Conservation (phyloP, 2,329 filamentous ascomycete species). For the Epichloe sp. region DNA sequence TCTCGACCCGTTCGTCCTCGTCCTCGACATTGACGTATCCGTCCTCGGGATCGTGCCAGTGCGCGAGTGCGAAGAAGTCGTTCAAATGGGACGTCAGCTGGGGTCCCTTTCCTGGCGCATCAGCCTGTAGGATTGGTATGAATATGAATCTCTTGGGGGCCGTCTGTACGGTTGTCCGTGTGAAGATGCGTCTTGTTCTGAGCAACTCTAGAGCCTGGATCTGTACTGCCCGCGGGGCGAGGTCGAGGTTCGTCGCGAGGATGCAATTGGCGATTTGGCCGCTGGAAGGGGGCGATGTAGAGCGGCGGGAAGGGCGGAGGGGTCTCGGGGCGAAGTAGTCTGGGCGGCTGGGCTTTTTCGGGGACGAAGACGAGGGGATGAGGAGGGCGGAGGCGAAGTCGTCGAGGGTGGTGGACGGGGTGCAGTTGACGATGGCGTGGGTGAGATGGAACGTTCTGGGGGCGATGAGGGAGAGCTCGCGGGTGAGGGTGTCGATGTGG, state of each 20-base stretch:
- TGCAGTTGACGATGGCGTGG: slow-evolving; percentile 59
- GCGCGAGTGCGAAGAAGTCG: slow-evolving; percentile 77
- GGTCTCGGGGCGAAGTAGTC: slow-evolving; percentile 17
- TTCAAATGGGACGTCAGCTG: slow-evolving; percentile 50
- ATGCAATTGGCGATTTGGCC: slow-evolving; percentile 64
- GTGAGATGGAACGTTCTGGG: slow-evolving; percentile 59
- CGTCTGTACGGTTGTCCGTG: slow-evolving; percentile 57
- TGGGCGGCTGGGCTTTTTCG: slow-evolving; percentile 13
- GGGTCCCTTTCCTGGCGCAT: slow-evolving; percentile 28
- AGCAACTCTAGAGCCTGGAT: slow-evolving; percentile 70
- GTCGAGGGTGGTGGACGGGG: slow-evolving; percentile 60
- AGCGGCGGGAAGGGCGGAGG: slow-evolving; percentile 10
- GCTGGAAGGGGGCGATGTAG: slow-evolving; percentile 17
- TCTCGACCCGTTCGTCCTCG: slow-evolving; percentile 16
- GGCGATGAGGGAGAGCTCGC: slow-evolving; percentile 62
- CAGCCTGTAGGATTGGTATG: slow-evolving; percentile 52
- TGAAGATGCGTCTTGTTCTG: slow-evolving; percentile 64
- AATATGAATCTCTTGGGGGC: slow-evolving; percentile 72
- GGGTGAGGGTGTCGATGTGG: slow-evolving; percentile 52
- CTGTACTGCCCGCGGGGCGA: slow-evolving; percentile 62
- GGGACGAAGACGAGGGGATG: slow-evolving; percentile 14
- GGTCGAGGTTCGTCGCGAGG: slow-evolving; percentile 67
- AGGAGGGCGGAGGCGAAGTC: slow-evolving; percentile 66
- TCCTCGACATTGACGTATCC: slow-evolving; percentile 67
- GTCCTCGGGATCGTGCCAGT: slow-evolving; percentile 63